Evolutionary conservation across 495 filamentous ascomycete genomes (phyloP), one percentile per base, ranked within the genome.

Genomic region (Aspergillus bertholletiae): DNA sequence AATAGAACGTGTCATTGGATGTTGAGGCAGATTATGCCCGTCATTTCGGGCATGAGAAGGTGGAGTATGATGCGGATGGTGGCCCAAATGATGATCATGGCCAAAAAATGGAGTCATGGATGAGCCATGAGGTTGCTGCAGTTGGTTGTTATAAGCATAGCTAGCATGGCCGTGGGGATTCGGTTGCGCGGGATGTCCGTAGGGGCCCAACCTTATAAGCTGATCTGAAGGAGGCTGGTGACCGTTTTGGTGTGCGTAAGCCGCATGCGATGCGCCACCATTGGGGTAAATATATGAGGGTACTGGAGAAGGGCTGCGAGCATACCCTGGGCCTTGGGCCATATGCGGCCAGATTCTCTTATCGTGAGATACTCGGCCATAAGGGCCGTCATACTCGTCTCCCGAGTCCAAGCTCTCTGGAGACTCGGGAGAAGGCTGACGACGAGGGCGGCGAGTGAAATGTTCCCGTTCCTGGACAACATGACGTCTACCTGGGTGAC

Each of bases 381-480:
- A 77, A 30, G 54, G 57, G 48, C 49, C 54, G 2, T 64, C 61
- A 56, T 70, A 77, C n/a, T 81, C 80, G 18, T 83, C 75, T 22
- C 67, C 71, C n/a, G 78, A 79, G 53, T 80, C 80, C 59, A 67
- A 73, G 51, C 78, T 83, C 59, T 74, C 79, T n/a, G 78, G 72
- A 18, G 75, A 74, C 20, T 79, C 75, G 47, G 80, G 76, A 15
- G 74, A 79, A 58, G 63, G 77, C 49, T 67, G 84, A 53, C 75
- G 74, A 54, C 75, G 77, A 46, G 68, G 51, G 49, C 75, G 71
- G 45, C 67, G 66, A 55, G 62, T 55, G 51, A 67, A 72, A 20
- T 65, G 62, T 41, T 67, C 70, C 32, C 68, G 71, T 51, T 75
- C 74, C 40, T 62, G 62, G 27, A 60, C 51, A 63, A 74, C 65